phyloP scores from a whole-genome alignment of 768 basidiomycete genomes.

The Tricholoma saponaceum region DNA sequence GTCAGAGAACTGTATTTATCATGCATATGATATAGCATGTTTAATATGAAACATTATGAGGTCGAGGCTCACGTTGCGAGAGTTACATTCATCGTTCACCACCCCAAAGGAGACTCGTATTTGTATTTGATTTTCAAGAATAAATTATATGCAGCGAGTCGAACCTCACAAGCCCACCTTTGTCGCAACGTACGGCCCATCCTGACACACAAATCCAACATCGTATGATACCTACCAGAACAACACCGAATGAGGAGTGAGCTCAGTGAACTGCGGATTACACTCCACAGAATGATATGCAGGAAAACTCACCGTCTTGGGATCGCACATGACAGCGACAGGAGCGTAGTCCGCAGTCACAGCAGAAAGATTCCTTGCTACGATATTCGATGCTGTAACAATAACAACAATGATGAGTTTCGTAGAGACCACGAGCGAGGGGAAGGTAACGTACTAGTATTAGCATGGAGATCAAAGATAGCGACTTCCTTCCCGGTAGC shows the following conservation, averaged over 20 bases:
- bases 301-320: conserved; percentile 35
- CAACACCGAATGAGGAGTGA: not conserved
- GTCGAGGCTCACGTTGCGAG: not conserved
- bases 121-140: not conserved
- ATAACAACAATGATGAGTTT: not conserved
- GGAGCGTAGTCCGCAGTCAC: conserved; percentile 39
- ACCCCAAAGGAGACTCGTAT: too few relatives aligned
- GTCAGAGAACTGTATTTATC: conserved; percentile 1
- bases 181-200: conserved; percentile 42
- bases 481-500: conserved; percentile 57
- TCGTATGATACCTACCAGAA: conserved; percentile 35
- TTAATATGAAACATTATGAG: not conserved
- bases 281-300: too few relatives aligned
- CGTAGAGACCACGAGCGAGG: not conserved
- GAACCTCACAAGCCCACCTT: conserved; percentile 18
- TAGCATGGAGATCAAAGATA: conserved; percentile 55
- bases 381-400: conserved; percentile 41
- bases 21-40: conserved; percentile 1
- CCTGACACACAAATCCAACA: conserved; percentile 47
- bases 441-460: conserved; percentile 38
- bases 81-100: too few relatives aligned
- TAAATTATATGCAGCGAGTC: not conserved
- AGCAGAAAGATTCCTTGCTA: conserved; percentile 44
- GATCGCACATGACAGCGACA: conserved; percentile 52
- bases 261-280: not conserved